Percentiles rank a stretch among this genome's conserved stretches.
These are phyloP conservation scores for Carex arenaria DNA, from an alignment of 202 grass and related monocot species.

Conservation along the genomic window DNA sequence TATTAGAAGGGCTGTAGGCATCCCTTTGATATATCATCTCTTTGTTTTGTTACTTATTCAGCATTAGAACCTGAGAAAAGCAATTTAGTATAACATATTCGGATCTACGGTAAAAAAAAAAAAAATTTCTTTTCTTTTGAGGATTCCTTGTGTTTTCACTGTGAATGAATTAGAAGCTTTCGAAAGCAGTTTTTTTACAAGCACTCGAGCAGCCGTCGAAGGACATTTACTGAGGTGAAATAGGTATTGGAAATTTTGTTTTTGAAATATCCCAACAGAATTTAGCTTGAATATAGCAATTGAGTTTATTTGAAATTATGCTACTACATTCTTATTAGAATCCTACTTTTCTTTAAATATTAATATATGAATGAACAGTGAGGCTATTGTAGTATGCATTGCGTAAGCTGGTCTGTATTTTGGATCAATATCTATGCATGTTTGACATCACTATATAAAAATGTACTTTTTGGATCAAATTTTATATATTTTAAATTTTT, in stretches of 20 bases:
- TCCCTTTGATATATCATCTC: background rate
- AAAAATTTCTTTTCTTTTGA: background rate
- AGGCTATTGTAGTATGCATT: too few relatives aligned
- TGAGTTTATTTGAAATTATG: background rate
- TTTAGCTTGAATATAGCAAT: background rate
- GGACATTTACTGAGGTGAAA: background rate
- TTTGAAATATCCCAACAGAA: background rate
- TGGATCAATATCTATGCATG: too few relatives aligned
- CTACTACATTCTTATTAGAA: background rate
- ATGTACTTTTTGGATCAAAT: too few relatives aligned
- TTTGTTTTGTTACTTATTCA: constrained; percentile 7
- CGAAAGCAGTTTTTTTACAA: background rate
- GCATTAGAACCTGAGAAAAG: background rate
- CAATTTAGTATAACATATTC: background rate
- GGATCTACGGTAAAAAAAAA: background rate
- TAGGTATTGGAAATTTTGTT: background rate
- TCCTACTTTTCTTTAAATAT: too few relatives aligned
- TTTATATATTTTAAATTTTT: too few relatives aligned
- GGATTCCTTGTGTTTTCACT: background rate
- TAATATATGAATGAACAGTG: too few relatives aligned
- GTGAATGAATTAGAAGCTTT: background rate
- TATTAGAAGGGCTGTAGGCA: background rate
- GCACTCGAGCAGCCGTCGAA: background rate
- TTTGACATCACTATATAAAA: too few relatives aligned
- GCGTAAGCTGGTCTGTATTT: too few relatives aligned